Evolutionary conservation across 495 filamentous ascomycete genomes (phyloP).

Genomic region (Penicillium canariense): DNA sequence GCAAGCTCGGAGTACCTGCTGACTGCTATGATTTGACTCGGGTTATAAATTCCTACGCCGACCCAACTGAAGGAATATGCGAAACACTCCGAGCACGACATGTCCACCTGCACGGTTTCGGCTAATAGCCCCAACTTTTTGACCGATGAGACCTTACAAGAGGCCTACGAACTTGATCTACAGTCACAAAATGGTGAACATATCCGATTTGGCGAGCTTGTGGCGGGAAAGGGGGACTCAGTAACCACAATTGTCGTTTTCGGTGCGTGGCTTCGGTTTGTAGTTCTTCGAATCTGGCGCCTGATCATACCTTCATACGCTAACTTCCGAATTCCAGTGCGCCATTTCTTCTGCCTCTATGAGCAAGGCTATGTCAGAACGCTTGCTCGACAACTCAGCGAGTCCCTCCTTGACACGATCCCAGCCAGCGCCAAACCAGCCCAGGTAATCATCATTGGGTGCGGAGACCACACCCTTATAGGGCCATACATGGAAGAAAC

Average conservation of each 20-base stretch:
- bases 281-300: too few relatives aligned
- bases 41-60: neutral
- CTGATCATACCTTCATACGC: too few relatives aligned
- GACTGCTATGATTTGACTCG: neutral
- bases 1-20: too few relatives aligned
- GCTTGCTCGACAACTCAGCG: constrained; percentile 15
- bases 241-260: constrained; percentile 25
- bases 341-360: constrained; percentile 31
- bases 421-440: constrained; percentile 15
- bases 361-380: constrained; percentile 29
- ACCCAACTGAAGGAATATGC: neutral
- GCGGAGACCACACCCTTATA: constrained; percentile 22
- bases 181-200: constrained; percentile 8
- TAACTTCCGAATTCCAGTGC: constrained; percentile 8
- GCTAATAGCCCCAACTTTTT: constrained; percentile 4
- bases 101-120: constrained; percentile 1
- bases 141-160: constrained; percentile 28
- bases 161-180: constrained; percentile 28
- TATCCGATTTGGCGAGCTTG: constrained; percentile 27
- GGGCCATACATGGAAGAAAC: constrained; percentile 25
- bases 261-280: neutral
- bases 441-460: constrained; percentile 30
- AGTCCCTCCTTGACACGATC: constrained; percentile 18
- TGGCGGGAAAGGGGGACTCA: constrained; percentile 22
- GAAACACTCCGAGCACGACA: neutral